Conservation (phyloP, 108 stramenopile species). For the Bacterosira constricta region DNA sequence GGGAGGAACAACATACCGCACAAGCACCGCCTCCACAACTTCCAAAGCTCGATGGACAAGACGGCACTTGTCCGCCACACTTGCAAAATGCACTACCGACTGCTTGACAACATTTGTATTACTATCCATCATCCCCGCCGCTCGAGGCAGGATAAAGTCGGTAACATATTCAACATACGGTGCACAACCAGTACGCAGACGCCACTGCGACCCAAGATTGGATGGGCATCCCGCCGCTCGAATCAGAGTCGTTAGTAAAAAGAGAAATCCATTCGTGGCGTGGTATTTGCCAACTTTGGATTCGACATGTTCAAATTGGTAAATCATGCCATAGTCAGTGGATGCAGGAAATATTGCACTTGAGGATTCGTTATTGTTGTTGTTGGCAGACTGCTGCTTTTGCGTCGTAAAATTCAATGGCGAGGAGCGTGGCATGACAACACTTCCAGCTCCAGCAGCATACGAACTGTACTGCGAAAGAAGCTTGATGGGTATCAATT, state of each 20-base stretch:
- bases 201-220: slow-evolving; percentile 65
- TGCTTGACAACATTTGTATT: slow-evolving; percentile 36
- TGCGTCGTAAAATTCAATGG: not conserved
- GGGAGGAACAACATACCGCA: slow-evolving; percentile 58
- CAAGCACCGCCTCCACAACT: slow-evolving; percentile 70
- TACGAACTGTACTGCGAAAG: slow-evolving; percentile 60
- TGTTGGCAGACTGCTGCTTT: not conserved
- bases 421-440: slow-evolving; percentile 11
- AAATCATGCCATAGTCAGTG: slow-evolving; percentile 68
- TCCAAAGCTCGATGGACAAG: slow-evolving; percentile 66
- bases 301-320: slow-evolving; percentile 84
- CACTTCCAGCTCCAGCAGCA: slow-evolving; percentile 24
- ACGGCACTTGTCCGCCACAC: slow-evolving; percentile 59
- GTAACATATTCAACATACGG: slow-evolving; percentile 84
- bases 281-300: slow-evolving; percentile 66
- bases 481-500: slow-evolving; percentile 66
- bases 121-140: slow-evolving; percentile 48
- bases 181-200: slow-evolving; percentile 72
- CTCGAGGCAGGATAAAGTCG: slow-evolving; percentile 74
- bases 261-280: slow-evolving; percentile 81
- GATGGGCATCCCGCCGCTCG: slow-evolving; percentile 65
- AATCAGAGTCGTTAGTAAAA: slow-evolving; percentile 69
- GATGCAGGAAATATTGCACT: slow-evolving; percentile 42
- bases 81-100: too few species aligned
- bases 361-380: slow-evolving; percentile 12